These are phyloP conservation scores for Mycocentrospora acerina DNA, from an alignment of 2,329 filamentous ascomycete genomes.

Conservation along the genomic window DNA sequence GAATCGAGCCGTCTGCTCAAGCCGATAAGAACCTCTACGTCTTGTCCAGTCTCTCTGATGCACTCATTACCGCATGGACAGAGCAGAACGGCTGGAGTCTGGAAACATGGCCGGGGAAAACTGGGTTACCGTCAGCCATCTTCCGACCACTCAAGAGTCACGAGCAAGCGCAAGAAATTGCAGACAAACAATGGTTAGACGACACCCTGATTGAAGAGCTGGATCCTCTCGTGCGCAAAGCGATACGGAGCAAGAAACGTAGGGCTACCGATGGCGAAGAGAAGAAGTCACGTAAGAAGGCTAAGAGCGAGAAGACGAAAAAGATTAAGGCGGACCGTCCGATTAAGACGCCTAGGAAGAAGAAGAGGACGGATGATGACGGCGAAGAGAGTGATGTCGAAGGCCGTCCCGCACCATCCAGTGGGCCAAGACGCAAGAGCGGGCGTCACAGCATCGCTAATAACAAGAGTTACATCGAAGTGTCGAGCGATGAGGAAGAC, in stretches of 20 bases:
- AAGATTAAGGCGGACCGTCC: constrained; percentile 29
- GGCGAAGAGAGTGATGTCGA: constrained; percentile 38
- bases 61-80: constrained; percentile 80
- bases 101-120: constrained; percentile 78
- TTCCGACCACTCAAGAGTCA: constrained; percentile 76
- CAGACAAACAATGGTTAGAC: constrained; percentile 80
- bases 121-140: constrained; percentile 76
- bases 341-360: constrained; percentile 43
- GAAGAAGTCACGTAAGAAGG: constrained; percentile 36
- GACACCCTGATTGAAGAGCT: constrained; percentile 72
- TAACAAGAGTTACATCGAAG: constrained; percentile 49
- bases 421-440: constrained; percentile 48
- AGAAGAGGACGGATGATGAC: constrained; percentile 30
- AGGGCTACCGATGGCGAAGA: constrained; percentile 33
- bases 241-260: constrained; percentile 62
- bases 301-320: constrained; percentile 35
- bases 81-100: constrained; percentile 84
- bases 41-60: constrained; percentile 82
- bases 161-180: constrained; percentile 78
- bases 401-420: constrained; percentile 32
- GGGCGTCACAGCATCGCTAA: constrained; percentile 36
- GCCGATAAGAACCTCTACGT: constrained; percentile 76
- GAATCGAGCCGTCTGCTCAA: constrained; percentile 58
- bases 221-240: constrained; percentile 72
- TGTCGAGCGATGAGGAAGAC: constrained; percentile 47